phyloP scores from a whole-genome alignment of 2,329 filamentous ascomycete genomes.

The Pseudogymnoascus sp. region DNA sequence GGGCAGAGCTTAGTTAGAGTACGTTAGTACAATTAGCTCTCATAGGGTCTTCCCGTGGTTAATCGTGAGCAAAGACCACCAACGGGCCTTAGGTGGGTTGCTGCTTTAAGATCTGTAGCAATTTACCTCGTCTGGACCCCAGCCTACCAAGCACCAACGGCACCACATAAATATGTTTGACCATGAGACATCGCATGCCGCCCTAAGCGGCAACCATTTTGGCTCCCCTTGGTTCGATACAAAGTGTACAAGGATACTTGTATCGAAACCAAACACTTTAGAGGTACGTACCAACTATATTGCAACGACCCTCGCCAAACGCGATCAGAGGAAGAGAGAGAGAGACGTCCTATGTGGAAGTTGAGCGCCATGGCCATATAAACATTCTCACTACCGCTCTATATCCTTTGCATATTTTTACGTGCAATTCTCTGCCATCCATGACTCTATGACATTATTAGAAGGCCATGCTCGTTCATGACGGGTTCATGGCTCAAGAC shows the following conservation, averaged over 20 bases:
- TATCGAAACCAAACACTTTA: neutral
- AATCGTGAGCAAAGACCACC: constrained; percentile 7
- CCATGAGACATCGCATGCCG: neutral
- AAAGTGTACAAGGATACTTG: neutral
- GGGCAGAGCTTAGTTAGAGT: neutral
- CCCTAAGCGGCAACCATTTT: neutral
- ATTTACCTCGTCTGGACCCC: neutral
- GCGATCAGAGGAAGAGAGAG: neutral
- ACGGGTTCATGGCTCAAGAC: constrained; percentile 22
- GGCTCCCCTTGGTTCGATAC: neutral
- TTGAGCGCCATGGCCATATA: neutral
- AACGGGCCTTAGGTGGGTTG: neutral
- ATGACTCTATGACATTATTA: constrained; percentile 26
- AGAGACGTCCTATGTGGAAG: neutral
- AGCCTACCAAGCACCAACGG: neutral
- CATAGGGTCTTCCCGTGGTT: constrained; percentile 7
- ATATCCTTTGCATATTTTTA: constrained; percentile 7
- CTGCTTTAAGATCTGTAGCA: neutral
- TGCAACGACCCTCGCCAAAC: constrained; percentile 1
- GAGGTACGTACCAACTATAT: neutral
- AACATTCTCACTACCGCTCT: neutral
- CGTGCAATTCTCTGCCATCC: constrained; percentile 16
- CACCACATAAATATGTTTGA: neutral
- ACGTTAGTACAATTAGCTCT: neutral
- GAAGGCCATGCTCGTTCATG: constrained; percentile 27